A percentile compares a stretch with the other conserved stretches of the same genome.
These are phyloP conservation scores for Simmondsia chinensis DNA, from an alignment of 148 eudicot genomes.

Conservation along the genomic window DNA sequence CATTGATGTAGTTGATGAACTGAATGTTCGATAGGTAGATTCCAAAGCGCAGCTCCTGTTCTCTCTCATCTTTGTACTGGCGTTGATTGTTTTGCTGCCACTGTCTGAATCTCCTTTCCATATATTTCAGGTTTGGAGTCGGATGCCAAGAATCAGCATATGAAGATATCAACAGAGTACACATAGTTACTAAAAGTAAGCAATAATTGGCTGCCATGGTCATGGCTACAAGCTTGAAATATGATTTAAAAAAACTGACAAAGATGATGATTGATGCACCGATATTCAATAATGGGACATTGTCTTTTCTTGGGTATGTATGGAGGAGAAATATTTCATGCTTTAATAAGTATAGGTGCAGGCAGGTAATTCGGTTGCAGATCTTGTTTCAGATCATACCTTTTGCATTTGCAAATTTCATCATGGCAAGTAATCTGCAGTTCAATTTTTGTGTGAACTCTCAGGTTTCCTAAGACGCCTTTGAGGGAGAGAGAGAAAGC, in stretches of 20 bases:
- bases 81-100: constrained; percentile 19
- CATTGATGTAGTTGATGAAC: constrained; percentile 28
- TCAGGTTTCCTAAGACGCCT: neutral
- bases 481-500: too few relatives aligned
- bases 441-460: constrained; percentile 1
- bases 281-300: neutral
- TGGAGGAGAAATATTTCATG: neutral
- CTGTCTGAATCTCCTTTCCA: constrained; percentile 16
- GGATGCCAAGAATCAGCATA: neutral
- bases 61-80: constrained; percentile 13
- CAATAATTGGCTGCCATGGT: neutral
- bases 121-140: neutral
- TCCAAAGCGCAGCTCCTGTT: constrained; percentile 26
- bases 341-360: neutral
- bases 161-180: constrained; percentile 5
- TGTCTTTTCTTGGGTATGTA: too few relatives aligned
- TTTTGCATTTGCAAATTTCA: constrained; percentile 6
- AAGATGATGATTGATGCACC: neutral
- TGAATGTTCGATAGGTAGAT: constrained; percentile 37
- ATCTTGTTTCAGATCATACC: neutral
- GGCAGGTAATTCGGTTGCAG: neutral
- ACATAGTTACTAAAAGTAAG: neutral
- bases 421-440: neutral
- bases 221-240: neutral
- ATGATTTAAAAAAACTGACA: neutral